Evolutionary conservation across 225 moss, liverwort and hornwort species (phyloP), one percentile per base, ranked within the genome.

Genomic region (Polytrichum formosum): DNA sequence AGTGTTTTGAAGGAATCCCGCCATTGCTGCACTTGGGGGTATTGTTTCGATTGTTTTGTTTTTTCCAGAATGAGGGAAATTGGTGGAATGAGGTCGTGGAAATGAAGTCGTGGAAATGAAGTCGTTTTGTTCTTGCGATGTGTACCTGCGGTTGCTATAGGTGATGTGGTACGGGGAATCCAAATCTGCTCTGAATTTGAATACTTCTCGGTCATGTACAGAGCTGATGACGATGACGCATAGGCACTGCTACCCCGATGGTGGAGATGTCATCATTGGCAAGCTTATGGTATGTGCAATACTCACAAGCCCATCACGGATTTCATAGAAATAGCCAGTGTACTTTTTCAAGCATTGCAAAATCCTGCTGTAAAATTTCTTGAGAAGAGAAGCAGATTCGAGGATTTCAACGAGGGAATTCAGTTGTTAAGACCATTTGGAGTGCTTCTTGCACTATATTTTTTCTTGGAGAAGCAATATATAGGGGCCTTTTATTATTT

Each of bases 211-310:
- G 37, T 22, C 60, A 2, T 65, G 3, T 75, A 70, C 77, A 86
- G 85, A 80, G 63, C 64, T 82, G 63, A 77, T 82, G 74, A 86
- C 79, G 77, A 28, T 17, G 59, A 82, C 85, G 18, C 82, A 86
- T 28, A 74, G 70, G 46, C 82, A 73, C 53, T 86, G 85, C 71
- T 82, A 75, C 8, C 82, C 79, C 62, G 70, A 70, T 31, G 67
- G 54, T 20, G 85, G 85, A 18, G 64, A 82, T 66, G 64, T 86
- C 26, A 70, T 69, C n/a, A 54, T 86, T 63, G 85, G 82, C 63
- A 75, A 67, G 77, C 85, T 86, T 72, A 72, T 79, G 77, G 85
- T 86, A 77, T 6, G 75, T 0, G 53, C 72, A 27, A 70, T 61
- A 59, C 37, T 1, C 6, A 66, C 55, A 35, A 22, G 67, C 22